Conservation (phyloP, 768 basidiomycete genomes). For the Lepiota subincarnata region DNA sequence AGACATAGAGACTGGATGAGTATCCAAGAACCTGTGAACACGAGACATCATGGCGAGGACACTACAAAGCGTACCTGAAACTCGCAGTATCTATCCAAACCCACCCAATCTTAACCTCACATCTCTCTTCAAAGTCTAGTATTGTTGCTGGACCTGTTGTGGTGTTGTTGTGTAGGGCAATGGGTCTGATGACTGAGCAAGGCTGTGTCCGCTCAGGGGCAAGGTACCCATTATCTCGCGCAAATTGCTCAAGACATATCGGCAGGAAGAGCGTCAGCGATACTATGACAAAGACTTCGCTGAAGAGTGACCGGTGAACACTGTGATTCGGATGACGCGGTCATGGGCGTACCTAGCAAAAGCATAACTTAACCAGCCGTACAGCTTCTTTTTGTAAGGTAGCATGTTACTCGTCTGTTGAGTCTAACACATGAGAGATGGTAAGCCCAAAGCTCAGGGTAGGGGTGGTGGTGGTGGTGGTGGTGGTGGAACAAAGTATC, state of each 20-base stretch:
- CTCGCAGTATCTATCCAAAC: conserved; percentile 88
- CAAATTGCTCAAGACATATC: conserved; percentile 84
- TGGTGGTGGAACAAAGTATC: background rate
- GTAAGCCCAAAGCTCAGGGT: background rate
- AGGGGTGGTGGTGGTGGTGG: background rate
- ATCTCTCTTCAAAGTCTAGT: conserved; percentile 42
- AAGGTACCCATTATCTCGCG: conserved; percentile 80
- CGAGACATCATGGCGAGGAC: background rate
- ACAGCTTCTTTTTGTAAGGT: conserved; percentile 41
- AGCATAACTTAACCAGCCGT: conserved; percentile 82
- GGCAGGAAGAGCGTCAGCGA: conserved; percentile 80
- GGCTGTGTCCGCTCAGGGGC: conserved; percentile 62
- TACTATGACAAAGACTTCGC: conserved; percentile 79
- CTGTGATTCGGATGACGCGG: background rate
- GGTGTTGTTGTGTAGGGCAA: conserved; percentile 14
- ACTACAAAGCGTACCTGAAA: conserved; percentile 60
- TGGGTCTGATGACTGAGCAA: conserved; percentile 37
- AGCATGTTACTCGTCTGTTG: background rate
- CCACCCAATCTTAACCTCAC: conserved; percentile 81
- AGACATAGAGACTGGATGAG: conserved; percentile 68
- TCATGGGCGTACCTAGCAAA: conserved; percentile 63
- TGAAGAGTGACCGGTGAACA: conserved; percentile 19
- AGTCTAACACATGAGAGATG: background rate
- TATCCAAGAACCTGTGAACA: background rate
- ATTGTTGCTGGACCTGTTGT: conserved; percentile 5